Conservation (phyloP, 371 early-diverging fungal species). For the Choanephora cucurbitarum region DNA sequence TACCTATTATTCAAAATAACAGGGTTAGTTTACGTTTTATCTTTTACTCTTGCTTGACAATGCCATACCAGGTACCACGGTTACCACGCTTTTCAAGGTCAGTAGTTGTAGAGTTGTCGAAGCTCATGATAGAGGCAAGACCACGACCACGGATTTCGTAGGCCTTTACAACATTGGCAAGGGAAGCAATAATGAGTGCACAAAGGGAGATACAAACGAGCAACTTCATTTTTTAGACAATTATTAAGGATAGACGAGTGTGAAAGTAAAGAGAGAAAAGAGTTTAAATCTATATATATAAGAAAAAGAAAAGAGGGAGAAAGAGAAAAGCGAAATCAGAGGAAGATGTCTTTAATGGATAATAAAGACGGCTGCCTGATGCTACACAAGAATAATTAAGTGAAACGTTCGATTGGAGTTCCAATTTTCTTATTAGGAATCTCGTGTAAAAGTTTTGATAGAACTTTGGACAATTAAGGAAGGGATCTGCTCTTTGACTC, state of each 20-base stretch:
- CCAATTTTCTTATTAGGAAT: conserved; percentile 11
- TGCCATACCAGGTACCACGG: conserved; percentile 48
- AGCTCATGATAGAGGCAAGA: conserved; percentile 37
- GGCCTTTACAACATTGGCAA: conserved; percentile 22
- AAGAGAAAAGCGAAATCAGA: conserved; percentile 12
- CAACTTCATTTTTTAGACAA: conserved; percentile 25
- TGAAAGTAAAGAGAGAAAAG: conserved; percentile 9
- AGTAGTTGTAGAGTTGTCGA: conserved; percentile 23
- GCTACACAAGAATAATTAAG: conserved; percentile 32
- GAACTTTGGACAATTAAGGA: conserved; percentile 3
- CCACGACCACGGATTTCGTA: conserved; percentile 32
- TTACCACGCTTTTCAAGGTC: conserved; percentile 34
- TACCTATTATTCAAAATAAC: conserved; percentile 32
- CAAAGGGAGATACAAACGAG: conserved; percentile 21
- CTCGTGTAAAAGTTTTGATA: conserved; percentile 13
- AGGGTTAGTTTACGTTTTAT: background rate
- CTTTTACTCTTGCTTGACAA: background rate
- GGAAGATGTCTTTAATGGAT: background rate
- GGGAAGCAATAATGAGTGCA: conserved; percentile 18
- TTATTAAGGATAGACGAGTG: conserved; percentile 7
- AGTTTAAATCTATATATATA: too few relatives aligned
- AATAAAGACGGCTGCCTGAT: conserved; percentile 3
- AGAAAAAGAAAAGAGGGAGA: conserved; percentile 13
- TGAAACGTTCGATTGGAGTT: conserved; percentile 30
- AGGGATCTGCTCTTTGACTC: conserved; percentile 9